phyloP scores from a whole-genome alignment of 768 basidiomycete species.

The Suillus weaverae region DNA sequence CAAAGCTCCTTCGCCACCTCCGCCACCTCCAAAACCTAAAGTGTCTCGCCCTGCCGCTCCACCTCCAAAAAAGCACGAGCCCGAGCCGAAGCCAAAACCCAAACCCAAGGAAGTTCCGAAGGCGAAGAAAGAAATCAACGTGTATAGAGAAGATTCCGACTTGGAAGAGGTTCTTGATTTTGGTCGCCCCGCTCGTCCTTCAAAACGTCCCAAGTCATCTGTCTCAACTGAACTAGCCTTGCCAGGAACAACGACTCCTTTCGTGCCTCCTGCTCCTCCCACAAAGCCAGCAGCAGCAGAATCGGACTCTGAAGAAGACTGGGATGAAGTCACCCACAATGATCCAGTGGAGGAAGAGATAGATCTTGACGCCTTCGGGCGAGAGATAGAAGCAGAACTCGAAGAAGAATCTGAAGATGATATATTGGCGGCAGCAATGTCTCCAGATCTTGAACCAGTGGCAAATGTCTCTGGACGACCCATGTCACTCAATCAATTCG shows the following conservation, averaged over 20 bases:
- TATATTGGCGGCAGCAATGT: constrained; percentile 44
- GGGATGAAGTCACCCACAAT: constrained; percentile 45
- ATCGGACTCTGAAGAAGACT: constrained; percentile 51
- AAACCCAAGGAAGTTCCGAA: constrained; percentile 26
- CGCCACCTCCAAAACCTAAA: constrained; percentile 36
- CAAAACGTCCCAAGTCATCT: constrained; percentile 35
- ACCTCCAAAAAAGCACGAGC: constrained; percentile 24
- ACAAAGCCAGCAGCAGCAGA: constrained; percentile 33
- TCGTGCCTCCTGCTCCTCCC: constrained; percentile 26
- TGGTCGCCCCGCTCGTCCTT: constrained; percentile 42
- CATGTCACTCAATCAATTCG: constrained; percentile 52
- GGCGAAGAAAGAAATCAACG: constrained; percentile 22
- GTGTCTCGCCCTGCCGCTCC: constrained; percentile 24
- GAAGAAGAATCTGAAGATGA: constrained; percentile 52
- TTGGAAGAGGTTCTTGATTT: constrained; percentile 50
- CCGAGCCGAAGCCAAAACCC: constrained; percentile 25
- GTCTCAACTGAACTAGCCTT: constrained; percentile 39
- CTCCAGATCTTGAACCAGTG: constrained; percentile 33
- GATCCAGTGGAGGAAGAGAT: constrained; percentile 30
- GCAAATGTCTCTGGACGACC: constrained; percentile 33
- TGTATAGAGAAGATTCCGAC: constrained; percentile 28
- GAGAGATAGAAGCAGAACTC: constrained; percentile 36
- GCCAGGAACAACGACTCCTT: constrained; percentile 33
- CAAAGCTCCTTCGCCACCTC: constrained; percentile 26
- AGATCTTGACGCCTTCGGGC: constrained; percentile 35